Evolutionary conservation across 257 asterid species (phyloP), one percentile per base, ranked within the genome.

Genomic region (Coffea canephora): DNA sequence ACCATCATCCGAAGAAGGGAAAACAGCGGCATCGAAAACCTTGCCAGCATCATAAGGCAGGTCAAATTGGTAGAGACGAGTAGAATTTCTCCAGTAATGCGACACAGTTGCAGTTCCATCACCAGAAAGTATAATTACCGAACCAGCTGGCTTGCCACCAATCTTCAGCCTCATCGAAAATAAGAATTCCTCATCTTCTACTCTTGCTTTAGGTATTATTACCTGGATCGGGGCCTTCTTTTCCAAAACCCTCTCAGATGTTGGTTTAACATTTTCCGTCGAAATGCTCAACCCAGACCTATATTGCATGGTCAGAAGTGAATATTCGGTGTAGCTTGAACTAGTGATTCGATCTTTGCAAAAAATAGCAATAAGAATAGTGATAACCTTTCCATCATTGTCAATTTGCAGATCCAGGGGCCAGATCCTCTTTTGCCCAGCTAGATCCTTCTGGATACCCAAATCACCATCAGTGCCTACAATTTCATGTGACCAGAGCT

Each of bases 21-120:
- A 87, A 76, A 95, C 90, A 36, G 98, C 90, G 84, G 97, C 95
- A 91, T 93, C 98, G 77, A 95, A 93, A 85, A 91, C 98, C 84
- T 90, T 95, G 67, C 97, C 99, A 79, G 95, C 98, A 91, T 95
- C 99, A 84, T 91, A 79, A 52, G 97, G 99, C 79, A 91, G 86
- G 83, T 95, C 99, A 89, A 95, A 95, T 80, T 91, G 98, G 87
- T 91, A 93, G 69, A 95, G 97, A 76, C 90, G 88, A 73, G 97
- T 93, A 71, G 98, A 90, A 86, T 81, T 86, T 85, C 93, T 90
- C 93, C 94, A 91, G 86, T 91, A 93, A 87, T 95, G 95, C 74
- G 98, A 89, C 80, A 93, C 96, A 68, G 99, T 95, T 75, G 99
- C 99, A 84, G 99, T 95, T 78, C 99, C 99, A 88, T 93, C 99